phyloP scores from a whole-genome alignment of 1,284 basidiomycete species.

The Bjerkandera adusta region DNA sequence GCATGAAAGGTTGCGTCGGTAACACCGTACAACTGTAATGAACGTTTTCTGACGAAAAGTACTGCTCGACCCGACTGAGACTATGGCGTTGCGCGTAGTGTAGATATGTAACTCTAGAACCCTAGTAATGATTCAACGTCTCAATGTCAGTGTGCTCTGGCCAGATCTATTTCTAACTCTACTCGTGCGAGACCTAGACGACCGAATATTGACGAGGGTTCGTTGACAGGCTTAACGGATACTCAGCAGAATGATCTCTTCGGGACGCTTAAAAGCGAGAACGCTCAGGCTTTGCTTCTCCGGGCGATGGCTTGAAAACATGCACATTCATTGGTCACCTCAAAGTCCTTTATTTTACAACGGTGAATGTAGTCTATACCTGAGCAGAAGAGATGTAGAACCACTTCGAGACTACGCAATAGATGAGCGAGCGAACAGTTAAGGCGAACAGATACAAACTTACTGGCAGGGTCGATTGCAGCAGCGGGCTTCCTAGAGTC shows the following conservation, averaged over 20 bases:
- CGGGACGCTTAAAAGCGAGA: constrained; percentile 10
- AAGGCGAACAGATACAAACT: constrained; percentile 32
- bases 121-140: neutral
- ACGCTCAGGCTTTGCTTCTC: neutral
- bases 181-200: too few species aligned
- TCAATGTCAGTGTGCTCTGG: too few species aligned
- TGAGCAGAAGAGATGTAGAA: constrained; percentile 87
- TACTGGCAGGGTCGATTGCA: constrained; percentile 86
- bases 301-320: constrained; percentile 1
- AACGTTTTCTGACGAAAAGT: neutral
- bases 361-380: constrained; percentile 49
- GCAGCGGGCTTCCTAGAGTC: constrained; percentile 84
- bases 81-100: constrained; percentile 3
- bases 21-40: neutral
- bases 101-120: constrained; percentile 12
- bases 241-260: neutral
- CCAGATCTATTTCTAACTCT: too few species aligned
- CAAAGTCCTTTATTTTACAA: constrained; percentile 11
- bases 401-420: constrained; percentile 77
- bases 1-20: constrained; percentile 23
- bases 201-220: too few species aligned
- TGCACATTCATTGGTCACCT: constrained; percentile 1
- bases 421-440: constrained; percentile 27
- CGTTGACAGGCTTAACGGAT: neutral
- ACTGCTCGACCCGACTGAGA: neutral